Evolutionary conservation across 495 filamentous ascomycete species (phyloP), one percentile per base, ranked within the genome.

Genomic region (Xylaria flabelliformis): DNA sequence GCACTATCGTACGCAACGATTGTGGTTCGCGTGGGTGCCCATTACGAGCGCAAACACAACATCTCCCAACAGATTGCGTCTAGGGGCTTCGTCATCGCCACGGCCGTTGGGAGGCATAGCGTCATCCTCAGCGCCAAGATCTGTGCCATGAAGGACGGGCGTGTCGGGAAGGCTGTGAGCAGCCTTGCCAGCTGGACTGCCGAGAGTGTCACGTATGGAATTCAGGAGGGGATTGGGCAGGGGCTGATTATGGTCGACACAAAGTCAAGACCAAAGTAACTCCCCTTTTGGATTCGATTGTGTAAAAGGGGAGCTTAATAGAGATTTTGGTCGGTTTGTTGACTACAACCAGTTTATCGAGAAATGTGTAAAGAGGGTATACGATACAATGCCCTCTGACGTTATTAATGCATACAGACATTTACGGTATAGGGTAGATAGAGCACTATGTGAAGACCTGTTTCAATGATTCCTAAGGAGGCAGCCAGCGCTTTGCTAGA

Each of bases 151-250:
- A 83, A 87, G 46, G 87, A 90, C 71, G 89, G 90, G 1, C 87
- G 83, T 63, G 73, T 91, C 24, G 88, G 88, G 7, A 78, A 85
- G 72, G 82, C 80, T 2, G 73, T 90, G 34, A 83, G 83, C 51
- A 85, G 85, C 5, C 59, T 87, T 15, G 83, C 83, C 1, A 73
- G 78, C 4, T 91, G 89, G 89, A 85, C 88, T 81, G 73, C 90
- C 26, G 87, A 89, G 73, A 85, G 86, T 17, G 80, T 91, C 53
- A 85, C 86, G 3, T 89, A 87, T 19, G 90, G 90, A 17, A 81
- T 92, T 44, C 87, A 89, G 74, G 90, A 92, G 63, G 90, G 90
- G 0, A 82, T 91, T 53, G 86, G 86, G 1, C 87, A 91, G 73
- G 90, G 89, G 5, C 82, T 92, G 79, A 73, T 77, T 42, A 82